A percentile compares a stretch with the other conserved stretches of the same genome.
These are phyloP conservation scores for Zarea fungicola DNA, from an alignment of 2,329 filamentous ascomycete species.

Conservation along the genomic window DNA sequence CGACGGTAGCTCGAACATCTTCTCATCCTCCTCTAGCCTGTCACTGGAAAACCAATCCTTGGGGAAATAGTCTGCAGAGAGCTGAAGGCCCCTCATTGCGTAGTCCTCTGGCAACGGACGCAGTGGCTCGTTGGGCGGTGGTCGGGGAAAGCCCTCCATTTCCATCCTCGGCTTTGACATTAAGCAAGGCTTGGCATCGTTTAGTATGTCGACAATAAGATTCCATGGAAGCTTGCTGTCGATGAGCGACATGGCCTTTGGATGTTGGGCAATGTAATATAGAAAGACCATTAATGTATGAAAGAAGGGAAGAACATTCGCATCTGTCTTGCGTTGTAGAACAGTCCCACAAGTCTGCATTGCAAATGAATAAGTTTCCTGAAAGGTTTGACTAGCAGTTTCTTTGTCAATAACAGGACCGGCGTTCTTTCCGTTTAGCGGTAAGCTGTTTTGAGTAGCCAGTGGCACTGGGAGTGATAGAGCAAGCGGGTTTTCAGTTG, in stretches of 20 bases:
- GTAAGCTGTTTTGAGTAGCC: too few relatives aligned
- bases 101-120: slow-evolving; percentile 66
- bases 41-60: slow-evolving; percentile 52
- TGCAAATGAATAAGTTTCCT: slow-evolving; percentile 35
- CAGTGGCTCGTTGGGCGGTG: slow-evolving; percentile 36
- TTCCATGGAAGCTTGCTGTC: slow-evolving; percentile 50
- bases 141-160: slow-evolving; percentile 41
- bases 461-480: slow-evolving; percentile 16
- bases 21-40: slow-evolving; percentile 62
- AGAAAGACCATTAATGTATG: slow-evolving; percentile 60
- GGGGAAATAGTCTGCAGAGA: slow-evolving; percentile 54
- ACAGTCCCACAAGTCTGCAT: slow-evolving; percentile 41
- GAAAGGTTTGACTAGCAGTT: slow-evolving; percentile 23
- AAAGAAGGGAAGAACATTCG: slow-evolving; percentile 56
- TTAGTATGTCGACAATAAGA: slow-evolving; percentile 33
- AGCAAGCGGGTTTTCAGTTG: slow-evolving; percentile 40
- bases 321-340: slow-evolving; percentile 48
- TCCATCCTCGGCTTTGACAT: slow-evolving; percentile 32
- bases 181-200: slow-evolving; percentile 25
- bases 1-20: slow-evolving; percentile 56
- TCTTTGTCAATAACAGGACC: slow-evolving; percentile 20
- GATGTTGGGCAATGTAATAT: slow-evolving; percentile 36
- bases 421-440: too few relatives aligned
- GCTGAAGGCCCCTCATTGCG: slow-evolving; percentile 58
- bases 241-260: slow-evolving; percentile 38